These are phyloP conservation scores for Zasmidium angulare DNA, from an alignment of 2,329 filamentous ascomycete species.

Conservation along the genomic window DNA sequence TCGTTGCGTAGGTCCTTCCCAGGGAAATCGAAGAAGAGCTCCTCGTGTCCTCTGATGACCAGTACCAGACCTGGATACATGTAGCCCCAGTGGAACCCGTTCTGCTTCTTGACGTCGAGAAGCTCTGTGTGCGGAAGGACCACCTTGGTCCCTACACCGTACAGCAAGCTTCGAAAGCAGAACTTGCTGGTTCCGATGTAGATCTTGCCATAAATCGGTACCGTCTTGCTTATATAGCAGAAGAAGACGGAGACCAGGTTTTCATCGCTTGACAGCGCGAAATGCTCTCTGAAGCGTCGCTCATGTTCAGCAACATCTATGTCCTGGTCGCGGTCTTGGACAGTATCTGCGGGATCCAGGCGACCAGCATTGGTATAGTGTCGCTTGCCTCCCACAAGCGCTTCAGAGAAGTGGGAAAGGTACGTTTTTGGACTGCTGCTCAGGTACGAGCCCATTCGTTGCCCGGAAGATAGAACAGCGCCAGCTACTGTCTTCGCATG, in stretches of 20 bases:
- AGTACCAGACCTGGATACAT: constrained; percentile 86
- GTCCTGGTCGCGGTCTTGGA: constrained; percentile 57
- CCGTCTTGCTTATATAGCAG: constrained; percentile 82
- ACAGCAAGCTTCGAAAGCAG: constrained; percentile 89
- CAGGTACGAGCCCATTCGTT: constrained; percentile 64
- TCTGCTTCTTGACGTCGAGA: constrained; percentile 91
- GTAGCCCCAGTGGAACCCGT: constrained; percentile 89
- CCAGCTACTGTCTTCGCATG: constrained; percentile 22
- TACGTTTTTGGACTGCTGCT: constrained; percentile 94
- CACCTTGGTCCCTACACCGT: constrained; percentile 85
- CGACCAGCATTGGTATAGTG: constrained; percentile 79
- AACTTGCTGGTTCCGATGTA: constrained; percentile 87
- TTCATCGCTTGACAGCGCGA: constrained; percentile 81
- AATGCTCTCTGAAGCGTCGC: constrained; percentile 80
- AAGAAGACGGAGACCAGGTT: constrained; percentile 87
- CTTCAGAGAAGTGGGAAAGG: constrained; percentile 92
- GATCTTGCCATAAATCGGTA: constrained; percentile 93
- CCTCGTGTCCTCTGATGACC: constrained; percentile 91
- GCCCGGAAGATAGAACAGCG: constrained; percentile 60
- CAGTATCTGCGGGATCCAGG: constrained; percentile 63
- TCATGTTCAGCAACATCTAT: constrained; percentile 55
- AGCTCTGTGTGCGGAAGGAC: constrained; percentile 89
- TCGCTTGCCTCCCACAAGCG: constrained; percentile 88
- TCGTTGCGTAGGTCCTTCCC: constrained; percentile 79
- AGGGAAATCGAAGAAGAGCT: constrained; percentile 93